These are phyloP conservation scores for Podospora australis DNA, from an alignment of 495 filamentous ascomycete species.

Conservation along the genomic window DNA sequence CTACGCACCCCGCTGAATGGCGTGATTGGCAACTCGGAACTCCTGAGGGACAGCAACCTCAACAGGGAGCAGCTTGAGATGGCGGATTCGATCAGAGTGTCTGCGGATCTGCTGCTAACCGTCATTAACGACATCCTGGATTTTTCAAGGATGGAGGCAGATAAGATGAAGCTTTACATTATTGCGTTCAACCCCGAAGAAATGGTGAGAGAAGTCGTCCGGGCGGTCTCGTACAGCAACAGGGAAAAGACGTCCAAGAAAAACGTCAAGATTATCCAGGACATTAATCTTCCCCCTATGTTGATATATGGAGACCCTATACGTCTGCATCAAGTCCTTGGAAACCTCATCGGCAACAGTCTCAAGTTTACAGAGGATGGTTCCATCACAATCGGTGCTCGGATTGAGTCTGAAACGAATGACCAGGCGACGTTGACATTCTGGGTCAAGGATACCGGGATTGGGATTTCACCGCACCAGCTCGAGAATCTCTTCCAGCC, in stretches of 20 bases:
- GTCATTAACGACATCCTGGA: constrained; percentile 95
- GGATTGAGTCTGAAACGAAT: constrained; percentile 60
- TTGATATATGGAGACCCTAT: constrained; percentile 89
- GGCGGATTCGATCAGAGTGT: constrained; percentile 87
- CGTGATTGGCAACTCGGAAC: constrained; percentile 83
- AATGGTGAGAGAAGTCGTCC: constrained; percentile 81
- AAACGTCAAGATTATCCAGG: constrained; percentile 57
- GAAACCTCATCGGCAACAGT: constrained; percentile 87
- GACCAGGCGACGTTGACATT: constrained; percentile 68
- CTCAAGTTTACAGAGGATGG: constrained; percentile 90
- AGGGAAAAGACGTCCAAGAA: constrained; percentile 59
- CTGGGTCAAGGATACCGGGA: constrained; percentile 85
- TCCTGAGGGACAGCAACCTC: constrained; percentile 70
- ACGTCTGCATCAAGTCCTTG: constrained; percentile 84
- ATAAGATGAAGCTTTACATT: constrained; percentile 89
- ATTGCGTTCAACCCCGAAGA: constrained; percentile 79
- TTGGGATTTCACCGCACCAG: constrained; percentile 78
- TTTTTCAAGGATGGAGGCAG: constrained; percentile 88
- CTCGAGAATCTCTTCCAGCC: constrained; percentile 79
- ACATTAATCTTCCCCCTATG: constrained; percentile 67
- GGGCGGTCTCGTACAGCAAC: constrained; percentile 80
- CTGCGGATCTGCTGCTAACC: constrained; percentile 81
- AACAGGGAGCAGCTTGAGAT: constrained; percentile 80
- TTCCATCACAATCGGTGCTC: constrained; percentile 71
- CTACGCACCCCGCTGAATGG: constrained; percentile 81